Conservation (phyloP, 805 yeast species). For the Ogataea dorogensis region DNA sequence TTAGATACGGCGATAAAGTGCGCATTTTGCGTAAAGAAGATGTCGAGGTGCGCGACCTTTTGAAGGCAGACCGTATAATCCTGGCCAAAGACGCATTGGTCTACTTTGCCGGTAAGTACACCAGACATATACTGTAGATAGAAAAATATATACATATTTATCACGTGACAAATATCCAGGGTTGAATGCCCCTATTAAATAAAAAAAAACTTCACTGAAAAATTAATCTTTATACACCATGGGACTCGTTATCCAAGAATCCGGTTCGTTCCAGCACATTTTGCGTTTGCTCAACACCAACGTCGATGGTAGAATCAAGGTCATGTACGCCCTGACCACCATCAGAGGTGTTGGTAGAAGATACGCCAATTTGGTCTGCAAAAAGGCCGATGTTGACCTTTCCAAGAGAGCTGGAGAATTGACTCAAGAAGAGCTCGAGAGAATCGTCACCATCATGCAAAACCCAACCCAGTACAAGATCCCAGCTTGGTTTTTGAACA, state of each 20-base stretch:
- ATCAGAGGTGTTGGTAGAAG: conserved; percentile 99
- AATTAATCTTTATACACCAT: conserved; percentile 15
- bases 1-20: conserved; percentile 45
- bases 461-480: conserved; percentile 99
- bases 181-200: conserved; percentile 1
- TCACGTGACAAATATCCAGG: conserved; percentile 8
- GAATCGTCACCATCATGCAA: conserved; percentile 99
- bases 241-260: conserved; percentile 86
- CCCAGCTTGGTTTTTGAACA: conserved; percentile 99
- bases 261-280: conserved; percentile 99
- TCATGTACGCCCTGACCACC: conserved; percentile 99
- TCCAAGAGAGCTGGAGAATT: conserved; percentile 99
- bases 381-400: conserved; percentile 99
- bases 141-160: not conserved
- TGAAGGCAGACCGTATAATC: conserved; percentile 73
- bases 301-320: conserved; percentile 99
- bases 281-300: conserved; percentile 99
- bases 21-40: conserved; percentile 73
- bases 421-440: conserved; percentile 99
- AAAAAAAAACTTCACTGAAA: conserved; percentile 10
- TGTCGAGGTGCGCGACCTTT: conserved; percentile 77
- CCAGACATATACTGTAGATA: conserved; percentile 18
- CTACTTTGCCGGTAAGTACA: conserved; percentile 40
- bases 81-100: conserved; percentile 73
- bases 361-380: conserved; percentile 99